These are phyloP conservation scores for Mrakia gelida DNA, from an alignment of 768 basidiomycete species.

Conservation along the genomic window DNA sequence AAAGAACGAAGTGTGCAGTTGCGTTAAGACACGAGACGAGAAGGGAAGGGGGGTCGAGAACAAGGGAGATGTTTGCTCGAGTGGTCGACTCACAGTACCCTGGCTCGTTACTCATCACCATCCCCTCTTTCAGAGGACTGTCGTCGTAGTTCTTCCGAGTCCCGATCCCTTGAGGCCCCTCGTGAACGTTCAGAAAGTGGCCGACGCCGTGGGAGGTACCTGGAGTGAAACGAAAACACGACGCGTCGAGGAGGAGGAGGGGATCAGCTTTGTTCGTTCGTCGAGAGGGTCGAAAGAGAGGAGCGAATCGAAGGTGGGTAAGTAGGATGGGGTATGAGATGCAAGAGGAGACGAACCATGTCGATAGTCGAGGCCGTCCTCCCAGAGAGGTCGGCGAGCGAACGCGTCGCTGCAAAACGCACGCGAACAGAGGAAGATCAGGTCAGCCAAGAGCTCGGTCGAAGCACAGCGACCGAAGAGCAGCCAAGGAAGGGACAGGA, in stretches of 20 bases:
- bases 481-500: too few species aligned
- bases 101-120: constrained; percentile 23
- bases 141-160: constrained; percentile 65
- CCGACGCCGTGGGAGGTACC: constrained; percentile 61
- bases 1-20: too few species aligned
- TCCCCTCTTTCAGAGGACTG: constrained; percentile 58
- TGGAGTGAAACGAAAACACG: too few species aligned
- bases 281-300: too few species aligned
- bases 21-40: background rate
- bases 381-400: constrained; percentile 47
- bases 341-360: constrained; percentile 46
- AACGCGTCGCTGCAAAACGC: constrained; percentile 57
- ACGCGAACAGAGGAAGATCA: too few species aligned
- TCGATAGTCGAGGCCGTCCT: constrained; percentile 44
- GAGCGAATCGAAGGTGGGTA: too few species aligned
- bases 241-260: too few species aligned
- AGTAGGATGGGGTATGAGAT: too few species aligned
- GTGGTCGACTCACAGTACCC: constrained; percentile 16
- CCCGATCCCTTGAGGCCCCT: constrained; percentile 68
- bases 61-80: background rate
- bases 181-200: constrained; percentile 75
- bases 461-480: too few species aligned
- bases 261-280: too few species aligned
- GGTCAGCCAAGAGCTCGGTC: too few species aligned
- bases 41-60: background rate